Conservation (phyloP, 176 grass and related monocot species). For the Juncus effusus region DNA sequence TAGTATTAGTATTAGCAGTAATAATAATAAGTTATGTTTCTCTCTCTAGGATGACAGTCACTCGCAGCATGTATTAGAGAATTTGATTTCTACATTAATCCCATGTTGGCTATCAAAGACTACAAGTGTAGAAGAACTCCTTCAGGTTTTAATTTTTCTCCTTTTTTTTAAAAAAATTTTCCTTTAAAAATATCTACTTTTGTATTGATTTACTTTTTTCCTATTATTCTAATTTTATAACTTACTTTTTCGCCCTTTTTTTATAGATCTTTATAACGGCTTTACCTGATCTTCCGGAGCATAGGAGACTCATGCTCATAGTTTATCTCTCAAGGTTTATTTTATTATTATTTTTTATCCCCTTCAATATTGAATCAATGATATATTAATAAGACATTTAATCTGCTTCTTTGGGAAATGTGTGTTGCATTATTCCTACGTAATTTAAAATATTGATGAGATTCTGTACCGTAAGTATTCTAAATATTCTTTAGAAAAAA, state of each 20-base stretch:
- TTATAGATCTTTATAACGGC: conserved; percentile 85
- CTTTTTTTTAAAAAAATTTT: neutral
- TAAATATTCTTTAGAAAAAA: too few species aligned
- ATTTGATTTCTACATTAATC: conserved; percentile 66
- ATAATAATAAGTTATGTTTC: neutral
- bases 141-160: conserved; percentile 47
- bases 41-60: conserved; percentile 66
- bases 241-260: neutral
- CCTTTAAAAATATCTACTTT: neutral
- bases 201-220: conserved; percentile 30
- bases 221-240: neutral
- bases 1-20: too few species aligned
- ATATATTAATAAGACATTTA: too few species aligned
- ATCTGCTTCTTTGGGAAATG: too few species aligned
- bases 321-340: conserved; percentile 77
- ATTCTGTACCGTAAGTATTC: too few species aligned
- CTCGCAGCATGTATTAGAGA: conserved; percentile 74
- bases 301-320: conserved; percentile 60
- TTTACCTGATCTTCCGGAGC: conserved; percentile 60
- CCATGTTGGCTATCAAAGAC: conserved; percentile 86
- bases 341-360: neutral
- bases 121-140: conserved; percentile 68
- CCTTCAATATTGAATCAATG: too few species aligned
- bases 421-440: too few species aligned
- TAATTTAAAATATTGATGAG: too few species aligned